Evolutionary conservation across 2,329 filamentous ascomycete species (phyloP).

Genomic region (Pseudogymnoascus sp.): DNA sequence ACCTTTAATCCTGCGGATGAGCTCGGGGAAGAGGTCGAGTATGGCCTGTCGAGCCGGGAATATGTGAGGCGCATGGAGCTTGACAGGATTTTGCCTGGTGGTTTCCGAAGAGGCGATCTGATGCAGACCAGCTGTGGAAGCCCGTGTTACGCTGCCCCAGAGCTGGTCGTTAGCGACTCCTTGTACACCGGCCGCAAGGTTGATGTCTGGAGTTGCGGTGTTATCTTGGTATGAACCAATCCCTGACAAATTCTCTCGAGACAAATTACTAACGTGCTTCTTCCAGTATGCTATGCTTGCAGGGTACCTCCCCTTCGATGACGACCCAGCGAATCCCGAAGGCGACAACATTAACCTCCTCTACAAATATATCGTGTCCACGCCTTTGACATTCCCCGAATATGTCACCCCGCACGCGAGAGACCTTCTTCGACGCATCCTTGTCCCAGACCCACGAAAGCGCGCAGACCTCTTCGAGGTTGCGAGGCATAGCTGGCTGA

Average conservation of each 20-base stretch:
- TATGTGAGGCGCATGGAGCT: constrained; percentile 81
- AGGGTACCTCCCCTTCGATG: constrained; percentile 94
- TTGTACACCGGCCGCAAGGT: constrained; percentile 96
- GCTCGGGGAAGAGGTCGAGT: constrained; percentile 81
- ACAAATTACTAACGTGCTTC: constrained; percentile 21
- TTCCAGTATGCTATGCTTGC: constrained; percentile 93
- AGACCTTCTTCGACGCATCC: constrained; percentile 82
- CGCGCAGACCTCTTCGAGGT: constrained; percentile 96
- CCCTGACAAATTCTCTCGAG: background rate
- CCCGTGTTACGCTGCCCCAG: constrained; percentile 93
- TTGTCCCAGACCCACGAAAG: constrained; percentile 91
- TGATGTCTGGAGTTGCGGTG: constrained; percentile 98
- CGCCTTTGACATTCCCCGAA: constrained; percentile 93
- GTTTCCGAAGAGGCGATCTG: constrained; percentile 77
- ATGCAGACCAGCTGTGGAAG: constrained; percentile 99
- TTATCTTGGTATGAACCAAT: constrained; percentile 74
- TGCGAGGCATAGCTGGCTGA: constrained; percentile 94
- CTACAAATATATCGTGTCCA: constrained; percentile 99
- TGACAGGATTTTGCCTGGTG: constrained; percentile 68
- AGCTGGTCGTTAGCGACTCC: constrained; percentile 94
- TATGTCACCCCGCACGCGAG: constrained; percentile 95
- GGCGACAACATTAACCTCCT: constrained; percentile 98
- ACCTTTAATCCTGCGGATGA: constrained; percentile 89
- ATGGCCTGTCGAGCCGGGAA: constrained; percentile 77
- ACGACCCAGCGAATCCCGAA: constrained; percentile 95